Conservation (phyloP, 345 rosid genomes). For the Pseudoturritis turrita region DNA sequence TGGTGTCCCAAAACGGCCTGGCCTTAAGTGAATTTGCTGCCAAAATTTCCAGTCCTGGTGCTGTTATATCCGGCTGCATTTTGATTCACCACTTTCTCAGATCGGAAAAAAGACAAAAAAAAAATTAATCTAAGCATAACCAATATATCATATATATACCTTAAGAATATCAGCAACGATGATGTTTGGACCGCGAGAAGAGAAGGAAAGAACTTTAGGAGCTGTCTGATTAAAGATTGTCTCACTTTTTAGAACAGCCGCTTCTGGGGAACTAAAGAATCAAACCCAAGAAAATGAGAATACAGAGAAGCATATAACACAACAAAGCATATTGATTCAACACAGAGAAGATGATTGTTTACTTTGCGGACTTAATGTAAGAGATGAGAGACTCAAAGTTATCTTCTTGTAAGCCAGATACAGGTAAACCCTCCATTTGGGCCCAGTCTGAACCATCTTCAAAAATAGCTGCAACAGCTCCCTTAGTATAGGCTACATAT, state of each 20-base stretch:
- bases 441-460: neutral
- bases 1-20: constrained; percentile 4
- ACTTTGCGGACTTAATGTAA: constrained; percentile 34
- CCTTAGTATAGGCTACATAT: neutral
- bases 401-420: neutral
- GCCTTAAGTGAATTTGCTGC: constrained; percentile 34
- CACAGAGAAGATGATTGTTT: neutral
- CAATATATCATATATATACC: neutral
- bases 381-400: constrained; percentile 9
- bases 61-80: constrained; percentile 46
- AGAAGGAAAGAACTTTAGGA: constrained; percentile 30
- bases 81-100: neutral
- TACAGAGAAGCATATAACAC: neutral
- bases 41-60: constrained; percentile 42
- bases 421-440: constrained; percentile 17
- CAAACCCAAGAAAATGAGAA: neutral
- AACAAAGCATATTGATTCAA: neutral
- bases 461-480: constrained; percentile 26
- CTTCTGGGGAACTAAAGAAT: constrained; percentile 9
- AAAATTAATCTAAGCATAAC: neutral
- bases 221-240: constrained; percentile 7
- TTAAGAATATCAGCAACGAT: neutral
- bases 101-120: neutral
- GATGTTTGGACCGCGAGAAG: constrained; percentile 34
- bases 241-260: constrained; percentile 23